A percentile compares a stretch with the other conserved stretches of the same genome.
Conservation (phyloP, 2,329 filamentous ascomycete genomes). For the Clonostachys chloroleuca region DNA sequence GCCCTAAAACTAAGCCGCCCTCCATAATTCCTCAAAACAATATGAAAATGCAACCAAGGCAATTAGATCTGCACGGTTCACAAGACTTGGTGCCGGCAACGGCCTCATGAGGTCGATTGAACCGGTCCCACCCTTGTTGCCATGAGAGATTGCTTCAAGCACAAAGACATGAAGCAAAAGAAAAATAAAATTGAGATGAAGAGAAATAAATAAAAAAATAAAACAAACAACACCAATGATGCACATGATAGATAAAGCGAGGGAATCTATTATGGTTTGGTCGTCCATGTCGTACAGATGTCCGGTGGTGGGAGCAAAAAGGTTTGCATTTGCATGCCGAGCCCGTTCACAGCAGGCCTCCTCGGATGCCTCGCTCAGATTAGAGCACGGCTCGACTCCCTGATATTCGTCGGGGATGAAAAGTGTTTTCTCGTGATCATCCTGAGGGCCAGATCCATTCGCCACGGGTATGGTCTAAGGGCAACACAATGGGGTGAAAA, state of each 20-base stretch:
- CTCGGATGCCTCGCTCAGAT: too few species aligned
- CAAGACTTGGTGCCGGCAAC: too few species aligned
- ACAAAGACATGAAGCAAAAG: conserved; percentile 5
- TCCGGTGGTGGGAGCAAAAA: too few species aligned
- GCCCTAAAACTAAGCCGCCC: conserved; percentile 3
- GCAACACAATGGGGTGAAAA: neutral
- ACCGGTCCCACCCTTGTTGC: too few species aligned
- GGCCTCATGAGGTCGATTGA: too few species aligned
- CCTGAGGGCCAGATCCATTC: conserved; percentile 9
- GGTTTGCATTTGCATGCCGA: too few species aligned
- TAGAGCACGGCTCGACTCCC: too few species aligned
- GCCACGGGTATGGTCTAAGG: neutral
- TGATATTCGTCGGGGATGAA: too few species aligned
- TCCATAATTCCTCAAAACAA: conserved; percentile 6
- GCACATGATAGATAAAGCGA: conserved; percentile 12
- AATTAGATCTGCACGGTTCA: neutral
- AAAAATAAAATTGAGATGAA: conserved; percentile 3
- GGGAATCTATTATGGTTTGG: conserved; percentile 13
- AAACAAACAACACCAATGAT: conserved; percentile 17
- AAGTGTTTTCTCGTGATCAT: too few species aligned
- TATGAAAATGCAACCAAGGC: conserved; percentile 7
- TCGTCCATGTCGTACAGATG: neutral
- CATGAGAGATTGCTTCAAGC: neutral
- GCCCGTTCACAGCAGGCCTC: too few species aligned
- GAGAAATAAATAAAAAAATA: neutral